Conservation (phyloP, 805 yeast genomes). For the Ogataea wickerhamii region DNA sequence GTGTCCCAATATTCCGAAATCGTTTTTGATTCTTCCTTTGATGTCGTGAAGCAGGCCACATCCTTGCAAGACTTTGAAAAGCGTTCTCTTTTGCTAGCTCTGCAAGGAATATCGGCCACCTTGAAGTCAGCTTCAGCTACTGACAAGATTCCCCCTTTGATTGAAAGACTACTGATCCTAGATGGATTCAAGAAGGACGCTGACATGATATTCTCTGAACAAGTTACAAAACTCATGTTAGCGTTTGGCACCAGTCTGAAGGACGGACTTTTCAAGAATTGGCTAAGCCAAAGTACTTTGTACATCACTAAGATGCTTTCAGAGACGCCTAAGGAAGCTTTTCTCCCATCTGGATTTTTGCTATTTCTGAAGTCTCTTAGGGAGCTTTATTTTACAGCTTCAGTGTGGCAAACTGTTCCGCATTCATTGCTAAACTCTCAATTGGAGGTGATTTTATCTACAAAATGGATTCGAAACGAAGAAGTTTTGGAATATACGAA, state of each 20-base stretch:
- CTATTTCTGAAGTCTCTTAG: constrained; percentile 33
- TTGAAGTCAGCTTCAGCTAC: background rate
- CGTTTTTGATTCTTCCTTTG: background rate
- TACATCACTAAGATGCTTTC: constrained; percentile 64
- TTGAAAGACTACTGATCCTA: constrained; percentile 14
- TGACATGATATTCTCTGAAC: constrained; percentile 26
- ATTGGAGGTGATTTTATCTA: constrained; percentile 54
- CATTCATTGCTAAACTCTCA: constrained; percentile 54
- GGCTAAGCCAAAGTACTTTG: constrained; percentile 58
- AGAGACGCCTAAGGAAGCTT: constrained; percentile 31
- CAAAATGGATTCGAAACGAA: constrained; percentile 42
- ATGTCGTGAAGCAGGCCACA: constrained; percentile 1
- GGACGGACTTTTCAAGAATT: constrained; percentile 35
- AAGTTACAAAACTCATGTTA: constrained; percentile 20
- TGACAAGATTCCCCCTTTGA: constrained; percentile 1
- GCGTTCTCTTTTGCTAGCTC: background rate
- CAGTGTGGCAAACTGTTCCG: constrained; percentile 43
- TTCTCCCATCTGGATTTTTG: constrained; percentile 28
- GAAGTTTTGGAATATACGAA: constrained; percentile 45
- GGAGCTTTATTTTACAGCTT: constrained; percentile 26
- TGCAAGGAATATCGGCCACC: background rate
- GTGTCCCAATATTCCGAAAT: background rate
- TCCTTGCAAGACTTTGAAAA: background rate
- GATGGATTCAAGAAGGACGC: constrained; percentile 33
- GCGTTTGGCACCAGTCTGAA: constrained; percentile 5